Base-by-base conservation (phyloP, 2,329 filamentous ascomycete genomes). In the Claviceps monticola region DNA sequence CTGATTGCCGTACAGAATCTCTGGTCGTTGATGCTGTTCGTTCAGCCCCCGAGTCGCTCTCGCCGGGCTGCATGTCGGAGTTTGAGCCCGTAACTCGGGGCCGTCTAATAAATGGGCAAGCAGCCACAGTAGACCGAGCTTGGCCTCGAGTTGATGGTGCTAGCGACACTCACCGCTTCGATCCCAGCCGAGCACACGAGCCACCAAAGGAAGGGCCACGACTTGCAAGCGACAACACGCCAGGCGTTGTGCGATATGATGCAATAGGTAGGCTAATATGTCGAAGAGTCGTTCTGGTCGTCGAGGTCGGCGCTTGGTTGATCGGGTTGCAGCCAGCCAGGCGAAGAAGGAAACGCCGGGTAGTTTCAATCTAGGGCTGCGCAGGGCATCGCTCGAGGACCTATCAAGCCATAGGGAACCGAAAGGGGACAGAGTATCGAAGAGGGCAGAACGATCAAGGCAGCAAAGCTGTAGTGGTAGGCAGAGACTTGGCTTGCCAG, bases 1-100 rank as follows among this genome's bases (percentile, higher is more conserved):
- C 56, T 21, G 70, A 71, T 49, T 66, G 55, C 56, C 68, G 68
- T 50, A 66, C 62, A 36, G 74, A 73, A 23, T 61, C 61, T 57
- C 71, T 68, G 42, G 63, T 63, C 42, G 74, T 75, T 47, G 65
- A 62, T 56, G 66, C 69, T 62, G 66, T 69, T 61, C 69, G 68
- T 58, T 72, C 70, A 56, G 67, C 55, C 56, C 65, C 66, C 53
- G 64, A 65, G 50, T 64, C 58, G 55, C 71, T 71, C 57, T 62
- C 62, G 55, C 68, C 59, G 54, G 63, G 60, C 48, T 63, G 61
- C 59, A 68, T 68, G 73, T 75, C 76, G 59, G 57, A 63, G 53
- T 58, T 53, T 44, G 42, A 47, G 37, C 13, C n/a, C 5, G 39
- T 9, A 13, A 17, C 19, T 23, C n/a, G 17, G 17, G 21, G 11